Evolutionary conservation across 179 eudicot genomes (phyloP).

Genomic region (Beta corolliflora): DNA sequence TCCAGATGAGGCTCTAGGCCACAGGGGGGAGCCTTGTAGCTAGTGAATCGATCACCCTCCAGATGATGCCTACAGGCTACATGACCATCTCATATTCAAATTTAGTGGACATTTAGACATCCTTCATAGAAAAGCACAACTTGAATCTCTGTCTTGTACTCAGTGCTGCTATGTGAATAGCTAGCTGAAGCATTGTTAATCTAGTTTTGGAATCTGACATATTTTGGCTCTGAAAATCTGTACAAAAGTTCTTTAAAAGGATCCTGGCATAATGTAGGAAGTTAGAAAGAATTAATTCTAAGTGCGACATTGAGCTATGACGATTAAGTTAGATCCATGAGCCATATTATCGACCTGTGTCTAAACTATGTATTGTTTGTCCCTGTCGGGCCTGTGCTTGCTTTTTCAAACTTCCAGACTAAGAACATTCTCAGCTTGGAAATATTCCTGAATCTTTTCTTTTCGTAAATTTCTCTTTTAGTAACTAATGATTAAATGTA

Average conservation of each 20-base stretch:
- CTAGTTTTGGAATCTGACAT: not conserved
- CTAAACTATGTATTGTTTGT: not conserved
- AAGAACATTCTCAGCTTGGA: not conserved
- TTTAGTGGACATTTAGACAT: not conserved
- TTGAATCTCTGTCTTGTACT: too few relatives aligned
- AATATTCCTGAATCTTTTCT: not conserved
- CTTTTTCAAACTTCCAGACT: not conserved
- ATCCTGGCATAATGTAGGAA: not conserved
- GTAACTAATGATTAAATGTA: not conserved
- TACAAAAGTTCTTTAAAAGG: not conserved
- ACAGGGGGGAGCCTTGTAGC: not conserved
- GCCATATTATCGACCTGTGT: not conserved
- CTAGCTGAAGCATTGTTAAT: not conserved
- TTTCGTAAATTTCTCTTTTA: not conserved
- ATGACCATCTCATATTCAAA: not conserved
- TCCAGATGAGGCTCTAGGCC: not conserved
- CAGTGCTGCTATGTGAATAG: not conserved
- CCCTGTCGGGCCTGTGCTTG: not conserved
- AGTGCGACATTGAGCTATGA: not conserved
- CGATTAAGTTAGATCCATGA: not conserved
- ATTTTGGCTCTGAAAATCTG: not conserved
- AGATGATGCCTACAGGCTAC: not conserved
- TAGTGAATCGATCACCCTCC: not conserved
- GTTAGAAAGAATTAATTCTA: not conserved
- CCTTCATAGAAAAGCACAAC: too few relatives aligned